These are phyloP conservation scores for Cubamyces lactineus DNA, from an alignment of 768 basidiomycete genomes.

Conservation along the genomic window DNA sequence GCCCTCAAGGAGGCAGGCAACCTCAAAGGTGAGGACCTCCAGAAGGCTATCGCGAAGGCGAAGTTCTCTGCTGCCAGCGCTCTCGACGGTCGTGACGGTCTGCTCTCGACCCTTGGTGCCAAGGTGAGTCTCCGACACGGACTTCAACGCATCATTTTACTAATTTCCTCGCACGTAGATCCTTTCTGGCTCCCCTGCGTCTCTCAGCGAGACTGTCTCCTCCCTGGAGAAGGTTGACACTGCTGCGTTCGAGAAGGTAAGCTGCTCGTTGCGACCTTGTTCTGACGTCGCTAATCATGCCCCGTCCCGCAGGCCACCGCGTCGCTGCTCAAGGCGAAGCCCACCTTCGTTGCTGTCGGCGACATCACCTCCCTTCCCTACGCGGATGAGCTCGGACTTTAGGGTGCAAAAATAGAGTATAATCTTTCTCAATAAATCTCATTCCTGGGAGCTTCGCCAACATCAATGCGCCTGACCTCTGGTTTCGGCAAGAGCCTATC, in stretches of 20 bases:
- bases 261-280: constrained; percentile 16
- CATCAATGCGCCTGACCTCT: neutral
- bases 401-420: constrained; percentile 32
- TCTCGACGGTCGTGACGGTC: constrained; percentile 70
- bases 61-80: constrained; percentile 79
- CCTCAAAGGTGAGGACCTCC: constrained; percentile 64
- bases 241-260: constrained; percentile 71
- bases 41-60: constrained; percentile 84
- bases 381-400: constrained; percentile 83
- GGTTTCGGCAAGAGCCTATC: too few relatives aligned
- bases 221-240: constrained; percentile 72
- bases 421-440: constrained; percentile 13
- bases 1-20: constrained; percentile 57
- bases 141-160: neutral
- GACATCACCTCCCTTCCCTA: constrained; percentile 77
- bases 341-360: constrained; percentile 88
- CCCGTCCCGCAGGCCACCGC: constrained; percentile 55
- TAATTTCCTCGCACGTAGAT: constrained; percentile 46
- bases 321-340: constrained; percentile 70
- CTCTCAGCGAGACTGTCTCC: constrained; percentile 64
- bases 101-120: constrained; percentile 61
- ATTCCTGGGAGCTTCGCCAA: neutral
- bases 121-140: constrained; percentile 50
- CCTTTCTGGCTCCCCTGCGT: constrained; percentile 58
- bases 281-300: neutral